Evolutionary conservation across 2,329 filamentous ascomycete genomes (phyloP).

Genomic region (Catunica adiposa): DNA sequence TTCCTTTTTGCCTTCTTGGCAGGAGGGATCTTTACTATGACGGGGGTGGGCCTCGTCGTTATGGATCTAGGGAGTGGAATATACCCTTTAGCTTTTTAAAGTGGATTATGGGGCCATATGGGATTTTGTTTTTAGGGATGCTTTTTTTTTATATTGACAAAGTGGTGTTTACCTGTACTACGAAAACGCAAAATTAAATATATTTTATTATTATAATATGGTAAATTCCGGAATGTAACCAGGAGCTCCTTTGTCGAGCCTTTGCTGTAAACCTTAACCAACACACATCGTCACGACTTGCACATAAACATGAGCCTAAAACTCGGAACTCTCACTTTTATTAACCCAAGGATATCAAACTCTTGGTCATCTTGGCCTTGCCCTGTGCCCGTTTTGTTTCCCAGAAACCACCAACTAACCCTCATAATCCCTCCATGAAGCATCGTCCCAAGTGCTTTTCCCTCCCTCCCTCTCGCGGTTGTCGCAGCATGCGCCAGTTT

Average conservation of each 20-base stretch:
- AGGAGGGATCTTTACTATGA: neutral
- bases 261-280: neutral
- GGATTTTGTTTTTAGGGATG: too few relatives aligned
- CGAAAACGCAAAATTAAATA: too few relatives aligned
- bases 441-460: neutral
- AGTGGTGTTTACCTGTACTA: too few relatives aligned
- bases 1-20: neutral
- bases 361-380: constrained; percentile 4
- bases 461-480: neutral
- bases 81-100: neutral
- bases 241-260: neutral
- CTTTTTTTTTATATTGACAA: too few relatives aligned
- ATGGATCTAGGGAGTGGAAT: neutral
- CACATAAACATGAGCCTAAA: neutral
- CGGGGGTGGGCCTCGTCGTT: neutral
- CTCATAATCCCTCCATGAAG: neutral
- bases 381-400: constrained; percentile 6
- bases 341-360: neutral
- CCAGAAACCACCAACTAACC: neutral
- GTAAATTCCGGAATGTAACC: too few relatives aligned
- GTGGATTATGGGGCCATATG: neutral
- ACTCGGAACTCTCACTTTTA: neutral
- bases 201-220: too few relatives aligned
- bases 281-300: neutral
- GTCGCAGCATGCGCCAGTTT: neutral